Base-by-base conservation (phyloP, 805 yeast genomes). In the Kuraishia piskuri region DNA sequence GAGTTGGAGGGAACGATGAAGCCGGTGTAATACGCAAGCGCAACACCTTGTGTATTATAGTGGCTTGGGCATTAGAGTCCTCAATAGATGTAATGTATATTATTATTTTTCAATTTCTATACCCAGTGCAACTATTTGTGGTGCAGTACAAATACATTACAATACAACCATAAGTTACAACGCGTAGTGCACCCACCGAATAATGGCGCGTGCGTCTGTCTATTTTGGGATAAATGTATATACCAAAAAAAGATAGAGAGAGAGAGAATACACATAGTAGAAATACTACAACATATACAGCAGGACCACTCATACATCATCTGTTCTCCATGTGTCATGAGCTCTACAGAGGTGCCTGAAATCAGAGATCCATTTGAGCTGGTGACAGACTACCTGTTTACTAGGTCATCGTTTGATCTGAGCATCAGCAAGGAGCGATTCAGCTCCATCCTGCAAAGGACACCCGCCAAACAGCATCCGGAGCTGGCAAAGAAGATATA, bases 1-100 rank as follows among this genome's bases (percentile, higher is more conserved):
- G 70, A 75, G 52, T 57, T 71, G 20, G 68, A 68, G 46, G 72
- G 74, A 26, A 73, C 66, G 19, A 61, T 66, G 66, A 63, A 59
- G 49, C 52, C 55, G 12, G 44, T 54, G 2, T 56, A 37, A 46
- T 17, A 5, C 21, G 7, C 17, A 7, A 31, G 40, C 9, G 17
- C 9, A 31, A 31, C 17, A 10, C 17, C 4, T n/a, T 31, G 40
- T 31, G 40, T 31, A 31, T 31, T 31, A 31, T 31, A 7, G 10
- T 8, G 9, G 14, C 17, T n/a, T n/a, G n/a, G 40, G 40, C 17
- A 31, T 31, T 31, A 31, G 7, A 31, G 9, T 14, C 17, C 40
- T 31, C 3, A 31, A 31, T 31, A 31, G 14, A 31, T 31, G 14
- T 31, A 31, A 7, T 5, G 3, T 31, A 8, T 12, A 31, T 31